phyloP scores from a whole-genome alignment of 2,329 filamentous ascomycete genomes.

The Cercospora canescens region DNA sequence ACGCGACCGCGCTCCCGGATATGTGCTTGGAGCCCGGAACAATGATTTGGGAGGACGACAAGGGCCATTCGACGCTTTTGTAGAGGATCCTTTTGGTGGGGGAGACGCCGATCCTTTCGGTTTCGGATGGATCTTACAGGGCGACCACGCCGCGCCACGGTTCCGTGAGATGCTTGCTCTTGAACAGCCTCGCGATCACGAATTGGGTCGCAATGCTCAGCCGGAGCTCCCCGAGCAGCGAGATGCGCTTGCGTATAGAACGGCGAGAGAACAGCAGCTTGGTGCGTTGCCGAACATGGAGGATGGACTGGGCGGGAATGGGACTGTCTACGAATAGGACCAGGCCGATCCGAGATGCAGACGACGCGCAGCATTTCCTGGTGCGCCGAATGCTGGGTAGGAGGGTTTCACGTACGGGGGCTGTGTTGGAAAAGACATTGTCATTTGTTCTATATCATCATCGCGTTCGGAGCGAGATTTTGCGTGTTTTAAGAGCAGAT shows the following conservation, averaged over 20 bases:
- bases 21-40: constrained; percentile 9
- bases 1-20: constrained; percentile 1
- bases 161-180: constrained; percentile 9
- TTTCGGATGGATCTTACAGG: background rate
- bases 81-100: constrained; percentile 18
- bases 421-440: background rate
- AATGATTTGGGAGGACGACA: constrained; percentile 10
- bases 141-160: constrained; percentile 1
- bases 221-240: background rate
- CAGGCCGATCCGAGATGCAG: constrained; percentile 6
- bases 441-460: background rate
- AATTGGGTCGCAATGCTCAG: constrained; percentile 1
- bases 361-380: constrained; percentile 8
- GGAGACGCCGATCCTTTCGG: constrained; percentile 14
- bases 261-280: constrained; percentile 1
- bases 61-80: constrained; percentile 12
- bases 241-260: background rate
- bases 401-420: background rate
- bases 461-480: background rate
- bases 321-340: background rate
- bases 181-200: constrained; percentile 8
- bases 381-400: constrained; percentile 8
- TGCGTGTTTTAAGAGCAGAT: background rate
- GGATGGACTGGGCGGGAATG: background rate
- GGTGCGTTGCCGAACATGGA: constrained; percentile 15